A percentile compares a stretch with the other conserved stretches of the same genome.
Conservation (phyloP, 2,329 filamentous ascomycete species). For the Aspergillus eucalypticola region DNA sequence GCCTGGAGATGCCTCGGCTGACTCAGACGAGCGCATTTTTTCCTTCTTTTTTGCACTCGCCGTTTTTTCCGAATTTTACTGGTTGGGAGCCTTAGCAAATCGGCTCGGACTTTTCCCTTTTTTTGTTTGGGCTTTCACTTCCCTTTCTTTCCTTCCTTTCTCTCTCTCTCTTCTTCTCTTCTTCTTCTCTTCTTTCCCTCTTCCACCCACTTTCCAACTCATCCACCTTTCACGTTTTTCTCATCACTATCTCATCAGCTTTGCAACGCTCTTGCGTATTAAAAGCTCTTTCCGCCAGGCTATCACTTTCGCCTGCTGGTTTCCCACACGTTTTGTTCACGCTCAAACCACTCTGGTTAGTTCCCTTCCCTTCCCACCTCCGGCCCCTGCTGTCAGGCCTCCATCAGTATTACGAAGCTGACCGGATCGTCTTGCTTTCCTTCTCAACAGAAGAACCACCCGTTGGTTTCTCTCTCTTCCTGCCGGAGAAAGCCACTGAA, state of each 20-base stretch:
- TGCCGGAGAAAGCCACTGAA: conserved; percentile 40
- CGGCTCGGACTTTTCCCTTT: conserved; percentile 23
- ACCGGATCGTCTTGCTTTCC: conserved; percentile 11
- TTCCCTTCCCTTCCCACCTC: conserved; percentile 1
- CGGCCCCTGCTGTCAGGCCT: conserved; percentile 10
- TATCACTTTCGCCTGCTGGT: conserved; percentile 13
- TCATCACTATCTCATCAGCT: conserved; percentile 15
- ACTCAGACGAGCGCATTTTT: neutral
- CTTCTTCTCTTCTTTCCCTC: conserved; percentile 19
- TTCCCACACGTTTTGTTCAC: conserved; percentile 13
- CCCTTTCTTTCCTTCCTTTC: conserved; percentile 16
- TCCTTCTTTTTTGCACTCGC: neutral
- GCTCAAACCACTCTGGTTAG: conserved; percentile 21
- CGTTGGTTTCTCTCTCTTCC: conserved; percentile 35
- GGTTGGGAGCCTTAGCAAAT: conserved; percentile 8
- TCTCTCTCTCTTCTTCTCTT: conserved; percentile 22
- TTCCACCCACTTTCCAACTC: conserved; percentile 25
- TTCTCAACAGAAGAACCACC: conserved; percentile 31
- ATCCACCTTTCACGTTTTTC: conserved; percentile 9
- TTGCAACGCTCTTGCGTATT: conserved; percentile 17
- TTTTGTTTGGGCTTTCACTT: conserved; percentile 25
- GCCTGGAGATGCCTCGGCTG: neutral
- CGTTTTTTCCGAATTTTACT: neutral
- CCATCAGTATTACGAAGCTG: conserved; percentile 17
- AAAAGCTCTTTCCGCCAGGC: conserved; percentile 8